phyloP scores from a whole-genome alignment of 2,329 filamentous ascomycete species.

The Tympanopsis confertula region DNA sequence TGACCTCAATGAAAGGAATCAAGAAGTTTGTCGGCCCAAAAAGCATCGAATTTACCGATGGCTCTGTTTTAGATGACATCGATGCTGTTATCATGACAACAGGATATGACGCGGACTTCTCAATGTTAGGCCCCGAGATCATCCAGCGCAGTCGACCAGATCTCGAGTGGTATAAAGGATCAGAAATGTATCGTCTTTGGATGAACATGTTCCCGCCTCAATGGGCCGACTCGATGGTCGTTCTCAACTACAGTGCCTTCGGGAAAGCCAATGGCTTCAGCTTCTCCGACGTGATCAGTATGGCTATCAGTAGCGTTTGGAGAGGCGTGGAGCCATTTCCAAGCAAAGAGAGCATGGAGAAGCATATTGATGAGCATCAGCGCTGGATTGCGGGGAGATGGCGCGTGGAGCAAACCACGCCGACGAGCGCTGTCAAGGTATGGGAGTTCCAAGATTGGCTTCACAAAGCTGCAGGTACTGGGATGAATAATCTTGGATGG shows the following conservation, averaged over 20 bases:
- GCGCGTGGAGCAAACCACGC: slow-evolving; percentile 11
- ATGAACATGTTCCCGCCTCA: slow-evolving; percentile 30
- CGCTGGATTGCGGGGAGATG: slow-evolving; percentile 15
- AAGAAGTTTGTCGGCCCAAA: slow-evolving; percentile 11
- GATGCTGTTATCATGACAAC: slow-evolving; percentile 21
- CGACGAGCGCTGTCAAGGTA: slow-evolving; percentile 14
- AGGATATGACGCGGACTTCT: slow-evolving; percentile 19
- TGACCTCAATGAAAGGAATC: slow-evolving; percentile 17
- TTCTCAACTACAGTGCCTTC: slow-evolving; percentile 23
- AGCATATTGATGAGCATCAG: slow-evolving; percentile 19
- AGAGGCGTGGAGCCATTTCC: slow-evolving; percentile 24
- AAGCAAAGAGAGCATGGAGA: slow-evolving; percentile 19
- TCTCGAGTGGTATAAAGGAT: no score
- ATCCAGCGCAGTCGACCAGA: no score
- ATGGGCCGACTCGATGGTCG: slow-evolving; percentile 28
- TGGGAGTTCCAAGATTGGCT: slow-evolving; percentile 25
- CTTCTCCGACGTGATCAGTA: slow-evolving; percentile 27
- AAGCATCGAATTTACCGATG: slow-evolving; percentile 15
- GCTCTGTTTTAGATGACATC: slow-evolving; percentile 11
- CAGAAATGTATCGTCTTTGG: slow-evolving; percentile 22
- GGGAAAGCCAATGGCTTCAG: slow-evolving; percentile 21
- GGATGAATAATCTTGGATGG: slow-evolving; percentile 27
- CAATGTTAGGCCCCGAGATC: no score
- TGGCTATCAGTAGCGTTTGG: slow-evolving; percentile 32
- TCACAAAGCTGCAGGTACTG: slow-evolving; percentile 27